A percentile compares a stretch with the other conserved stretches of the same genome.
phyloP scores from a whole-genome alignment of 225 moss, liverwort and hornwort species.

The Marchantia paleacea region DNA sequence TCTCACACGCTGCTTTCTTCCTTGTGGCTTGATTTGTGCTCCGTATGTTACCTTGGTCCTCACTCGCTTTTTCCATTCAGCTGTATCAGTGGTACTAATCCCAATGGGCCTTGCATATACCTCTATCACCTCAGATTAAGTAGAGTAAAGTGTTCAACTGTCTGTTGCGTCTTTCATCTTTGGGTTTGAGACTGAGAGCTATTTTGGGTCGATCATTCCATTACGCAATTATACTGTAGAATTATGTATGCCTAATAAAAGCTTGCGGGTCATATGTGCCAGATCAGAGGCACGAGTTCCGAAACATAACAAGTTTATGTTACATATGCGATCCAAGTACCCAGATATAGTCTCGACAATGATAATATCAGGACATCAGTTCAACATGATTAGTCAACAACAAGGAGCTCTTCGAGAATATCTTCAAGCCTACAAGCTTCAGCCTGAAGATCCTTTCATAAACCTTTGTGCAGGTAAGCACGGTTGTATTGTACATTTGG shows the following conservation, averaged over 20 bases:
- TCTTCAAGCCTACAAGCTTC: constrained; percentile 80
- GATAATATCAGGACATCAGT: constrained; percentile 92
- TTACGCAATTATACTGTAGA: too few species aligned
- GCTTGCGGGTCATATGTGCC: constrained; percentile 18
- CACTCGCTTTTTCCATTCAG: too few species aligned
- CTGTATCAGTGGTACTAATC: too few species aligned
- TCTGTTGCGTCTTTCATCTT: too few species aligned
- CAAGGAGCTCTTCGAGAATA: constrained; percentile 98
- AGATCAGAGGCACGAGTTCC: constrained; percentile 79
- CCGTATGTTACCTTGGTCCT: too few species aligned
- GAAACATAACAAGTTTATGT: constrained; percentile 90
- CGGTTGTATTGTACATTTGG: neutral
- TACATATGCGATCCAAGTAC: constrained; percentile 72
- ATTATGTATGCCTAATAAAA: neutral
- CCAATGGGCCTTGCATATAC: too few species aligned
- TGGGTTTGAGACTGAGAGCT: too few species aligned
- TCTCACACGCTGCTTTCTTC: too few species aligned
- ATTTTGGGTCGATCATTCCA: too few species aligned
- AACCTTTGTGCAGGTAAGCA: constrained; percentile 91
- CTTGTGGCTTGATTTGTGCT: too few species aligned
- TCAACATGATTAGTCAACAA: constrained; percentile 94
- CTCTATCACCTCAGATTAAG: too few species aligned
- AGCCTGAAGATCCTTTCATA: constrained; percentile 91
- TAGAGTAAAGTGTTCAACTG: too few species aligned
- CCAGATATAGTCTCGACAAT: constrained; percentile 78